A percentile compares a stretch with the other conserved stretches of the same genome.
These are phyloP conservation scores for Miscanthus sacchariflorus DNA, from an alignment of 202 grass and related monocot species.

Conservation along the genomic window DNA sequence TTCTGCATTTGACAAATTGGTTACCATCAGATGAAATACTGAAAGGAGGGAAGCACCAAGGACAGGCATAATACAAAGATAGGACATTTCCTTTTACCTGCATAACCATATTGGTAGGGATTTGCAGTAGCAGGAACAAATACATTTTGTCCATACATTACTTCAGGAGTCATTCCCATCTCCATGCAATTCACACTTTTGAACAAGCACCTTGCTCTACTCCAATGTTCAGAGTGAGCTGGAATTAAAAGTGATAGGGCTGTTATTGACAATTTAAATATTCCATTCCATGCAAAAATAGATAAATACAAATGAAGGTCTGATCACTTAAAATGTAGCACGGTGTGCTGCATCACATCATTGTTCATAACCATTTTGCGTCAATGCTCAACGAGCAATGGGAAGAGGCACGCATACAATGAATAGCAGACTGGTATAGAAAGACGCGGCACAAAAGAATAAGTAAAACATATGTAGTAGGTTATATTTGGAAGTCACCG, in stretches of 20 bases:
- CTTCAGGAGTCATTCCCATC: slow-evolving; percentile 62
- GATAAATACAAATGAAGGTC: no score
- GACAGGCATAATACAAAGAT: background rate
- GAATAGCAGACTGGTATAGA: background rate
- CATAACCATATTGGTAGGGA: slow-evolving; percentile 62
- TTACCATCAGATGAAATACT: background rate
- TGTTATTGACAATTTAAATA: no score
- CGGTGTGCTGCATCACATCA: background rate
- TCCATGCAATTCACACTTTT: slow-evolving; percentile 43
- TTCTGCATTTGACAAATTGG: slow-evolving; percentile 49
- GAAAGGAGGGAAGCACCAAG: background rate
- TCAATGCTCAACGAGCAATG: background rate
- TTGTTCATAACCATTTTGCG: background rate
- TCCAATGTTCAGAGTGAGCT: slow-evolving; percentile 34
- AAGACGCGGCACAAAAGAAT: background rate
- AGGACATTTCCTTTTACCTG: slow-evolving; percentile 50
- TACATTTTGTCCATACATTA: slow-evolving; percentile 61
- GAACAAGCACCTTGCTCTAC: slow-evolving; percentile 24
- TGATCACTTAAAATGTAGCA: no score
- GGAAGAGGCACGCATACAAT: background rate
- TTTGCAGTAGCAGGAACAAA: slow-evolving; percentile 55
- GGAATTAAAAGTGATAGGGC: slow-evolving; percentile 3
- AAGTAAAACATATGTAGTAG: background rate
- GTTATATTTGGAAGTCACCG: background rate
- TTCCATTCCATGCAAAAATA: no score